Conservation (phyloP, 495 filamentous ascomycete genomes). For the Immersiella caudata region DNA sequence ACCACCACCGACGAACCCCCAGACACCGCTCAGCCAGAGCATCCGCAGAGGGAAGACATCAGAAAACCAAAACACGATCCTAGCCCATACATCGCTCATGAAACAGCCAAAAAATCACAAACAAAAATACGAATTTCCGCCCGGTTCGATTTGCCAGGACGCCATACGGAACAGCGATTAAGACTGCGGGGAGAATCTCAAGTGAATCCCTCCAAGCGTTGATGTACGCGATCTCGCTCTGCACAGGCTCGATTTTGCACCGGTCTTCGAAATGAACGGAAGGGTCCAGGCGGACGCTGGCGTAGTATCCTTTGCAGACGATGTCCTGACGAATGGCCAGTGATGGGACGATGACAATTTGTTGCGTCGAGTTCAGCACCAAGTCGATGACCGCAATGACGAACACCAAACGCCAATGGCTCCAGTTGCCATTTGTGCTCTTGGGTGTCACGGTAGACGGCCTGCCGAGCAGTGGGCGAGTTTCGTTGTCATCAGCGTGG, state of each 20-base stretch:
- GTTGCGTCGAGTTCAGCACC: background rate
- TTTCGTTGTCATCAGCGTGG: background rate
- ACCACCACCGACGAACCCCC: slow-evolving; percentile 56
- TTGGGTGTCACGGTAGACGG: background rate
- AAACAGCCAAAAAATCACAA: slow-evolving; percentile 40
- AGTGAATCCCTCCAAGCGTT: slow-evolving; percentile 47
- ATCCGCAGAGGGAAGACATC: slow-evolving; percentile 50
- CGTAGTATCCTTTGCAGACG: slow-evolving; percentile 31
- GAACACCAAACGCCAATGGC: background rate
- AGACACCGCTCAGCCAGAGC: slow-evolving; percentile 56
- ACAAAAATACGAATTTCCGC: slow-evolving; percentile 44
- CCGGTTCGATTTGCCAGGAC: slow-evolving; percentile 51
- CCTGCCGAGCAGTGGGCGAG: background rate
- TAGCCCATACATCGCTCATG: slow-evolving; percentile 40
- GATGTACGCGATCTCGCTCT: slow-evolving; percentile 49
- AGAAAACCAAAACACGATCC: slow-evolving; percentile 40
- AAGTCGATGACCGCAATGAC: background rate
- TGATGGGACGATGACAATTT: background rate
- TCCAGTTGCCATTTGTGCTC: background rate
- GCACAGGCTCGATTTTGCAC: slow-evolving; percentile 48
- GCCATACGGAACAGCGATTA: slow-evolving; percentile 50
- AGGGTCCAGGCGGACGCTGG: background rate
- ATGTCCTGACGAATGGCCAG: background rate
- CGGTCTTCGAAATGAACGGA: background rate
- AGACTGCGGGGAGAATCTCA: slow-evolving; percentile 44